Evolutionary conservation across 202 grass and related monocot species (phyloP), one percentile per base, ranked within the genome.

Genomic region (Carex arenaria): DNA sequence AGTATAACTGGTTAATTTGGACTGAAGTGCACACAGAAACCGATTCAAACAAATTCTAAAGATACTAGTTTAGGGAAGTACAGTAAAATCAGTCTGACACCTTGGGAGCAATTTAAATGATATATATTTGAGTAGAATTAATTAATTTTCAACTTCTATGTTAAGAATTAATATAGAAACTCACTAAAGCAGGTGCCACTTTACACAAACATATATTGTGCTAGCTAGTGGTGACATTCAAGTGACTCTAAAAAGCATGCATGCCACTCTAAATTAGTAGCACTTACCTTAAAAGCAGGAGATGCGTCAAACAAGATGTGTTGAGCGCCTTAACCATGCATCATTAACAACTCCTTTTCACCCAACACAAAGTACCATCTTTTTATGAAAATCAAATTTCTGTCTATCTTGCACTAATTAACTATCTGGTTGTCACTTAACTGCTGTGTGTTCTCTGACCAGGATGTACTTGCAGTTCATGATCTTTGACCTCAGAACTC

Each of bases 321-420:
- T 81, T 81, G 26, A 67, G 61, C 79, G 14, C 56, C 79, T 64
- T 81, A 62, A 62, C 62, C 14, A 81, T 64, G 59, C 17, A 81
- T 81, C 79, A 81, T 81, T 49, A 81, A 54, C 79, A 74, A 18
- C 61, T 81, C 38, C 63, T 63, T 7, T 64, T 67, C 10, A 49
- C 34, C 61, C 79, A 62, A 62, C 60, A 67, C 42, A 53, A 81
- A 64, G 55, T 64, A 63, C 55, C 79, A 81, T 81, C 79, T 64
- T 81, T 81, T 64, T 81, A 64, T 64, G 42, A 81, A 81, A 81
- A 81, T 81, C 79, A 81, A 81, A 81, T 18, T 67, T 26, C 42
- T 81, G 11, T 66, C 73, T 19, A 59, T 28, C 11, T 30, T n/a
- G n/a, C 51, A 59, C 22, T 77, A 56, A 77, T 19, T 56, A 45